Percentiles rank a stretch among this genome's conserved stretches.
Conservation (phyloP, 2,329 filamentous ascomycete species). For the Calonectria pteridis region DNA sequence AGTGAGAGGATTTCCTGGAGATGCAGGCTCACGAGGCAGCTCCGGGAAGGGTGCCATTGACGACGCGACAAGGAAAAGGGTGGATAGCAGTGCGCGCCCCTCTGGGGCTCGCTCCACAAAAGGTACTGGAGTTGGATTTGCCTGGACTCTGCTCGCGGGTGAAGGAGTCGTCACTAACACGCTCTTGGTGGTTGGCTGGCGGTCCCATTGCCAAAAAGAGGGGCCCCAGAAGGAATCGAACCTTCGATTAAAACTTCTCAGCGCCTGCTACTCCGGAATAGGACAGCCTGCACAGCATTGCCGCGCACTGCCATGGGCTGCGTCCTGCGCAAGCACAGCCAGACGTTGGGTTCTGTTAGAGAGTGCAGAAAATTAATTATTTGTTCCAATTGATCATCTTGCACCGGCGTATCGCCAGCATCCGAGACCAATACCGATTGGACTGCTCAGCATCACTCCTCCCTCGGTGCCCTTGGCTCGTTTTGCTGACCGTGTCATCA, state of each 20-base stretch:
- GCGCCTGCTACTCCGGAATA: not conserved
- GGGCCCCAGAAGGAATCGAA: constrained; percentile 30
- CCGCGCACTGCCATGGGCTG: not conserved
- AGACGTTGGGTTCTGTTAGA: not conserved
- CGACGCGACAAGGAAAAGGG: constrained; percentile 3
- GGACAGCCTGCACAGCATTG: not conserved
- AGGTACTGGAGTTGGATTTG: not conserved
- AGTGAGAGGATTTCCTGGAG: constrained; percentile 9
- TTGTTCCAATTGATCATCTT: not conserved
- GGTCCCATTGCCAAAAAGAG: constrained; percentile 5
- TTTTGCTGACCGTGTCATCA: constrained; percentile 15
- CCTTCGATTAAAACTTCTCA: constrained; percentile 24
- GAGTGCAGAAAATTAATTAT: not conserved
- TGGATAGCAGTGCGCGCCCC: constrained; percentile 10
- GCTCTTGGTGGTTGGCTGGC: not conserved
- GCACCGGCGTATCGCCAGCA: not conserved
- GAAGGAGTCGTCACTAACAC: constrained; percentile 7
- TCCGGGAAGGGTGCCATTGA: not conserved
- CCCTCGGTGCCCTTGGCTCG: constrained; percentile 5
- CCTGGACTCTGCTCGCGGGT: not conserved
- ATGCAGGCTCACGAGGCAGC: constrained; percentile 5
- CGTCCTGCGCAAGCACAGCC: not conserved
- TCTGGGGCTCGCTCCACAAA: not conserved
- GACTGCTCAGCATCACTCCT: constrained; percentile 19
- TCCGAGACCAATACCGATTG: constrained; percentile 10